Evolutionary conservation across 2,329 filamentous ascomycete species (phyloP), one percentile per base, ranked within the genome.

Genomic region (Cercospora janseana): DNA sequence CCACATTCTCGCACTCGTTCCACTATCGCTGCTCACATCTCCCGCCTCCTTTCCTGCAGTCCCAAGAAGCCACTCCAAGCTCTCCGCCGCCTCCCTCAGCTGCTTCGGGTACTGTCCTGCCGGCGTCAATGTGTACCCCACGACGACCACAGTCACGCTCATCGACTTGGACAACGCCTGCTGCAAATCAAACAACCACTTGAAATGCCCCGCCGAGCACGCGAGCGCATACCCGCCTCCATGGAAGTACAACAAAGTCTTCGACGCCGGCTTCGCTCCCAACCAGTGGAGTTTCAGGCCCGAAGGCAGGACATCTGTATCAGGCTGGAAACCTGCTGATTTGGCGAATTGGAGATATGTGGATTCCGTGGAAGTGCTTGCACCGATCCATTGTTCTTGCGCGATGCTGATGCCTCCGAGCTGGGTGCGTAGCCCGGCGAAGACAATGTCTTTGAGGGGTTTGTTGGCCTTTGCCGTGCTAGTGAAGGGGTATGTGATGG

Each of bases 51-150:
- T 69, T 16, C 63, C 61, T 37, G 69, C 60, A 2, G 58, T 64
- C 12, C 70, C 60, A 1, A 75, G 44, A 12, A 78, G 65, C 58
- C 75, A 68, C 5, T 68, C 60, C n/a, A 79, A 58, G 7, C 72
- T 63, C 24, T 70, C 66, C 15, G 71, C 66, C 9, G 71, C 75
- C 64, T 80, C 72, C 52, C 67, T 63, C 6, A 79, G 65, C 55
- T 79, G 75, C 5, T 68, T 66, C 1, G 77, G 77, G 58, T 79
- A 79, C 31, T 63, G 61, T 4, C 53, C 63, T n/a, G 43, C 34
- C 12, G 58, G 60, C 3, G 75, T 75, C n/a, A 83, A 73, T 20
- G 76, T 77, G 65, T 85, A 85, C 29, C 75, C 75, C n/a, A 82
- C 70, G 18, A 79, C 65, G 41, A 83, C 72, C 40, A 79, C 66